A percentile compares a stretch with the other conserved stretches of the same genome.
Evolutionary conservation across 2,329 filamentous ascomycete species (phyloP).

Genomic region (Colletotrichum sp.): DNA sequence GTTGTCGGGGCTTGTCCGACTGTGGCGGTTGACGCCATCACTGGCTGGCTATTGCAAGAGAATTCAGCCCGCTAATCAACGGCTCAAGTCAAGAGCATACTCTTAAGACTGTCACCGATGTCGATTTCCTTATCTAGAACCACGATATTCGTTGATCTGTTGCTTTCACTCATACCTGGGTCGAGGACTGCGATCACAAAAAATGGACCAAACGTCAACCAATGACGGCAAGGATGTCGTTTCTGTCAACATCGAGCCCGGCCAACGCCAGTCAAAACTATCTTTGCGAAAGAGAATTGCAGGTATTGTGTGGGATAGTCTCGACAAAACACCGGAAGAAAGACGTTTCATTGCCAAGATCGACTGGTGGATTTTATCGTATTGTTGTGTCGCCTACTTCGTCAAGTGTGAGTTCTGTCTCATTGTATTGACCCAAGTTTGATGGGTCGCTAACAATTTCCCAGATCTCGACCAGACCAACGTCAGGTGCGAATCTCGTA

Average conservation of each 20-base stretch:
- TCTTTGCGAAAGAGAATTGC: conserved; percentile 20
- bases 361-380: conserved; percentile 39
- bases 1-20: not conserved
- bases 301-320: conserved; percentile 33
- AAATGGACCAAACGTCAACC: not conserved
- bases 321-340: conserved; percentile 37
- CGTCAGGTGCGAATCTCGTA: conserved; percentile 8
- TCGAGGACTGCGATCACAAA: not conserved
- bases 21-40: not conserved
- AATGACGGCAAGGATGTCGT: not conserved
- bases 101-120: not conserved
- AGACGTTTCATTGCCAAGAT: conserved; percentile 35
- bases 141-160: not conserved
- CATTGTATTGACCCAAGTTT: not conserved
- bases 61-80: not conserved
- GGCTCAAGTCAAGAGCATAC: not conserved
- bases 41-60: not conserved
- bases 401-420: conserved; percentile 32
- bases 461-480: conserved; percentile 35
- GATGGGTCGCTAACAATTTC: not conserved
- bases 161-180: not conserved
- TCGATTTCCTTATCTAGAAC: not conserved
- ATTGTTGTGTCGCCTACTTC: conserved; percentile 40
- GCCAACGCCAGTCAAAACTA: not conserved
- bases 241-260: not conserved